Percentiles rank a stretch among this genome's conserved stretches.
These are phyloP conservation scores for Fusarium virguliforme DNA, from an alignment of 2,329 filamentous ascomycete species.

Conservation along the genomic window DNA sequence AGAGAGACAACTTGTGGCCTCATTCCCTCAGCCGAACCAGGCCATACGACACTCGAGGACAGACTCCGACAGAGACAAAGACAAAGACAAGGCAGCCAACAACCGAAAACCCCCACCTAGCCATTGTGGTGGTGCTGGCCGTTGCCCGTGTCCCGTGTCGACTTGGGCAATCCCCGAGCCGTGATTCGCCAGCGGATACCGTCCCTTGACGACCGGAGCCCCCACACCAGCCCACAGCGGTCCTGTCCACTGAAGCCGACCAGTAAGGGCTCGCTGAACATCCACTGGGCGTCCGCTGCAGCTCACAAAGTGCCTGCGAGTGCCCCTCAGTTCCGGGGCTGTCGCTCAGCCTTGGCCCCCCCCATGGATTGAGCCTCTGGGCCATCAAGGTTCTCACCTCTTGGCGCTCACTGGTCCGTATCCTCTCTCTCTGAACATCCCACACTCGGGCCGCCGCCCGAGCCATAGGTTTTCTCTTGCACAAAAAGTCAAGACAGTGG, in stretches of 20 bases:
- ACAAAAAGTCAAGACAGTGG: constrained; percentile 26
- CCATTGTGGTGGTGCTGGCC: constrained; percentile 7
- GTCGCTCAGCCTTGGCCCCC: constrained; percentile 27
- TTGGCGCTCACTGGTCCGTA: constrained; percentile 32
- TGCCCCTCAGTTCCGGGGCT: constrained; percentile 41
- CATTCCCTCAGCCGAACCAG: not conserved
- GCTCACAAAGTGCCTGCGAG: constrained; percentile 26
- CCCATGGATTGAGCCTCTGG: constrained; percentile 36
- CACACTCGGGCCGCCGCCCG: constrained; percentile 36
- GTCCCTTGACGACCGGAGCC: constrained; percentile 21
- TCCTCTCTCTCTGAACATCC: constrained; percentile 37
- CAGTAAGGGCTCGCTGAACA: not conserved
- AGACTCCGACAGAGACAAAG: not conserved
- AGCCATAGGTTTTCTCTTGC: constrained; percentile 23
- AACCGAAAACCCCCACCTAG: constrained; percentile 18
- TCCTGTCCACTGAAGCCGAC: constrained; percentile 4
- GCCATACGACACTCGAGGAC: not conserved
- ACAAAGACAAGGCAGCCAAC: not conserved
- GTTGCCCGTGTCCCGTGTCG: not conserved
- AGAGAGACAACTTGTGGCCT: constrained; percentile 12
- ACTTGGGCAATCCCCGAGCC: constrained; percentile 13
- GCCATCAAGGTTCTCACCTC: constrained; percentile 55
- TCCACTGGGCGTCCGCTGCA: constrained; percentile 18
- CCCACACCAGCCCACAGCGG: constrained; percentile 17
- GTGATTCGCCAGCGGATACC: constrained; percentile 29